These are phyloP conservation scores for Chytriomyces hyalinus DNA, from an alignment of 192 early-diverging fungal genomes.

Conservation along the genomic window DNA sequence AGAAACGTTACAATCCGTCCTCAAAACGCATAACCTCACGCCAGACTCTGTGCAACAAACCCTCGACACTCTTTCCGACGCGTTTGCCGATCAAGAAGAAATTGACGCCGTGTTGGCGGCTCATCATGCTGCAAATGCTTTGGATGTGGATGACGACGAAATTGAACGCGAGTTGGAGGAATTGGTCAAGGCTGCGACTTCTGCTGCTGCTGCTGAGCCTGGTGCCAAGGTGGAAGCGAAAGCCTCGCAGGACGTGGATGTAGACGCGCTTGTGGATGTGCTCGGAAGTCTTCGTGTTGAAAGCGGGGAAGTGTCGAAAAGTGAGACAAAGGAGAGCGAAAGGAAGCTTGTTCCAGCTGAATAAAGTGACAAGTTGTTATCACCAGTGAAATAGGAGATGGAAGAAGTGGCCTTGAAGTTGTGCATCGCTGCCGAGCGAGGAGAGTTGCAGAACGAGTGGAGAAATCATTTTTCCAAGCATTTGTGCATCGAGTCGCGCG, in stretches of 20 bases:
- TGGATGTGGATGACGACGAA: slow-evolving; percentile 34
- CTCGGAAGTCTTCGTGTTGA: too few species aligned
- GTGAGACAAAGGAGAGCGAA: too few species aligned
- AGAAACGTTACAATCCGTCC: slow-evolving; percentile 55
- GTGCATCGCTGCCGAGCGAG: too few species aligned
- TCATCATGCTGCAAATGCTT: slow-evolving; percentile 28
- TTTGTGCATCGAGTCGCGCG: background rate
- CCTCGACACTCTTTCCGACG: slow-evolving; percentile 66
- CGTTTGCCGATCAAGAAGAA: slow-evolving; percentile 65
- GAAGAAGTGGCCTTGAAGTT: too few species aligned
- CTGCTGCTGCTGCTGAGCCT: too few species aligned
- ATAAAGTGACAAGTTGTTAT: too few species aligned
- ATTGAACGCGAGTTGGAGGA: slow-evolving; percentile 42
- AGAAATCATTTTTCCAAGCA: background rate
- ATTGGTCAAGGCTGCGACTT: background rate
- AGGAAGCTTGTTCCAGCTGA: too few species aligned
- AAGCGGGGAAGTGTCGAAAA: too few species aligned
- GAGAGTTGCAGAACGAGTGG: background rate
- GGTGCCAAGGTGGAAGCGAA: too few species aligned
- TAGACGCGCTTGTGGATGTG: too few species aligned
- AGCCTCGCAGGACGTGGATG: too few species aligned
- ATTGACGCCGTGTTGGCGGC: slow-evolving; percentile 64
- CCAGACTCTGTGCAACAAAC: slow-evolving; percentile 59
- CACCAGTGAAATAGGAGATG: too few species aligned
- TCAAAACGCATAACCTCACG: slow-evolving; percentile 52